phyloP scores from a whole-genome alignment of 345 rosid genomes.

The Lepidium didymum region DNA sequence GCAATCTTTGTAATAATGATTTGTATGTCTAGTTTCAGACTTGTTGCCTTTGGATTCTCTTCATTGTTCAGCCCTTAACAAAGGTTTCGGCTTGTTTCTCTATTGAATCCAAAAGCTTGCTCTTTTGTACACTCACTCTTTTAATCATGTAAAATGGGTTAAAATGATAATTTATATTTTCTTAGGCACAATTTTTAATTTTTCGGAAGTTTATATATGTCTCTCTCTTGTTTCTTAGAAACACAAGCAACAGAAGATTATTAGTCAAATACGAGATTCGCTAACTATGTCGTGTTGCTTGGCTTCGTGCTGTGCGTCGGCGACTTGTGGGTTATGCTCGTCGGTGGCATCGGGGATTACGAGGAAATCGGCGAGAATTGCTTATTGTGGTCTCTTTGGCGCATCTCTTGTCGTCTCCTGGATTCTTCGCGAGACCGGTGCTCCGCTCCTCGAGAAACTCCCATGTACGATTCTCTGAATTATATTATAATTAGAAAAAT shows the following conservation, averaged over 20 bases:
- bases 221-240: neutral
- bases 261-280: neutral
- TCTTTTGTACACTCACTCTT: too few species aligned
- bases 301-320: conserved; percentile 71
- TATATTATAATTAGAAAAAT: neutral
- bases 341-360: conserved; percentile 83
- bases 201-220: neutral
- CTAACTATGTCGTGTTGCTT: conserved; percentile 54
- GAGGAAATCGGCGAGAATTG: conserved; percentile 78
- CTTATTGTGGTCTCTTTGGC: conserved; percentile 92
- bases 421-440: conserved; percentile 75
- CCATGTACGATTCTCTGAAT: conserved; percentile 46
- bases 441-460: conserved; percentile 69
- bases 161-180: neutral
- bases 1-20: too few species aligned
- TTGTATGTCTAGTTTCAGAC: neutral
- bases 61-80: too few species aligned
- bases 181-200: neutral
- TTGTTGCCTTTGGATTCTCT: neutral
- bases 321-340: conserved; percentile 86
- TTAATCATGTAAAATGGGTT: neutral
- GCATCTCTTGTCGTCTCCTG: conserved; percentile 78
- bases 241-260: neutral
- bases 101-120: too few species aligned
- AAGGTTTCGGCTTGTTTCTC: too few species aligned